Conservation (phyloP, 1,139 yeast species). For the Sugiyamaella sp. region DNA sequence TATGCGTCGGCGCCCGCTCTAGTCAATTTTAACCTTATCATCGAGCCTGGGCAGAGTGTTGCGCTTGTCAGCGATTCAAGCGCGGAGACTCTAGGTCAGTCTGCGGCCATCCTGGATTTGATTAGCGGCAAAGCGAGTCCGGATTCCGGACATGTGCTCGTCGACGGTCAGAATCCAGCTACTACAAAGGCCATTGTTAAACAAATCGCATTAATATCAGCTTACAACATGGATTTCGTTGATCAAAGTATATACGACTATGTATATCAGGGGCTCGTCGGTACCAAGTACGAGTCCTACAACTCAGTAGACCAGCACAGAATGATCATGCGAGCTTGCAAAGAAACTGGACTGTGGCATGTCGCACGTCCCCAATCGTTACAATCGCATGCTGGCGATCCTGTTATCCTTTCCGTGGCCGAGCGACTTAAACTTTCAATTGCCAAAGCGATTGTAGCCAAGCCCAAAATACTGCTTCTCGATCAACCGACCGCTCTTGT, state of each 20-base stretch:
- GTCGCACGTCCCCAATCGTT: constrained; percentile 7
- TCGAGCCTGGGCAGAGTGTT: constrained; percentile 16
- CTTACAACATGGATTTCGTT: constrained; percentile 14
- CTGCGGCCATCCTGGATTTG: constrained; percentile 14
- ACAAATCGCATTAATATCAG: constrained; percentile 13
- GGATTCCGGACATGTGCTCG: constrained; percentile 11
- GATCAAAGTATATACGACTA: constrained; percentile 20
- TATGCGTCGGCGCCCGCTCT: constrained; percentile 1
- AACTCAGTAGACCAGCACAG: constrained; percentile 19
- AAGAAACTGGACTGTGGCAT: constrained; percentile 17
- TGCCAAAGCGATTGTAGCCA: constrained; percentile 18
- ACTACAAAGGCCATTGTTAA: background rate
- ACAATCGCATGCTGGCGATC: constrained; percentile 17
- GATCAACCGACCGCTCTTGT: constrained; percentile 16
- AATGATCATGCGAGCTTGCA: constrained; percentile 20
- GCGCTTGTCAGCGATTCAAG: constrained; percentile 13
- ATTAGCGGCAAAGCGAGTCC: constrained; percentile 5
- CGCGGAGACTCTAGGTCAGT: constrained; percentile 4
- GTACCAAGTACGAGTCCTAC: constrained; percentile 17
- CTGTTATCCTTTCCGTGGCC: constrained; percentile 6
- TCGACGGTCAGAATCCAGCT: constrained; percentile 11
- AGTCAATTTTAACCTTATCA: constrained; percentile 3
- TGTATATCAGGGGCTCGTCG: constrained; percentile 15
- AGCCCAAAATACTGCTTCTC: constrained; percentile 18
- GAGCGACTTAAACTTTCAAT: constrained; percentile 16